Percentiles rank a stretch among this genome's conserved stretches.
phyloP scores from a whole-genome alignment of 2,329 filamentous ascomycete species.

The Claviceps pusilla region DNA sequence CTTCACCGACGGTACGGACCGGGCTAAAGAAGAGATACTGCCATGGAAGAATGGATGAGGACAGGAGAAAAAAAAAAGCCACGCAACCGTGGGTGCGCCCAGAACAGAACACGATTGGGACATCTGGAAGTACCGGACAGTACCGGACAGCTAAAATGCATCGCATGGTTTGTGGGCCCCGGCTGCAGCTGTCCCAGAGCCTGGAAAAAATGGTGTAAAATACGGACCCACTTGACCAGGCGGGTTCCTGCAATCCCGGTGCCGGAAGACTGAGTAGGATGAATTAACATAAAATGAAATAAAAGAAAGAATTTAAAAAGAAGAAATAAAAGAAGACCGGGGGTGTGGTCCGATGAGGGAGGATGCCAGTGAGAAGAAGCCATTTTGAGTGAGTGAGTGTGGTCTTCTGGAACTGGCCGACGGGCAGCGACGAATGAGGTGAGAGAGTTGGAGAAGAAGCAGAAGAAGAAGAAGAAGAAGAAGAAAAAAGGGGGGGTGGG shows the following conservation, averaged over 20 bases:
- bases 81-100: too few relatives aligned
- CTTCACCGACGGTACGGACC: not conserved
- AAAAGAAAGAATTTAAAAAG: too few relatives aligned
- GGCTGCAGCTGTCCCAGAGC: not conserved
- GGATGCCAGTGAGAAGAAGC: not conserved
- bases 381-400: not conserved
- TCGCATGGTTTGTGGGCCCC: not conserved
- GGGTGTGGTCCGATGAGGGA: not conserved
- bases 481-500: not conserved
- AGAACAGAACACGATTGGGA: not conserved
- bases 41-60: too few relatives aligned
- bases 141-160: not conserved
- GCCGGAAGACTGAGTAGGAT: not conserved
- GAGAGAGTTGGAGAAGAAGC: too few relatives aligned
- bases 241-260: not conserved
- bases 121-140: too few relatives aligned
- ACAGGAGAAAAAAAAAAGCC: not conserved
- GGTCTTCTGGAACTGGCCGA: not conserved
- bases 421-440: too few relatives aligned
- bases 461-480: too few relatives aligned
- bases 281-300: too few relatives aligned
- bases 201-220: not conserved
- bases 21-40: not conserved
- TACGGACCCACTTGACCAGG: not conserved
- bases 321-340: too few relatives aligned